Percentiles rank a stretch among this genome's conserved stretches.
Conservation (phyloP, 2,329 filamentous ascomycete species). For the Fragosphaeria purpurea region DNA sequence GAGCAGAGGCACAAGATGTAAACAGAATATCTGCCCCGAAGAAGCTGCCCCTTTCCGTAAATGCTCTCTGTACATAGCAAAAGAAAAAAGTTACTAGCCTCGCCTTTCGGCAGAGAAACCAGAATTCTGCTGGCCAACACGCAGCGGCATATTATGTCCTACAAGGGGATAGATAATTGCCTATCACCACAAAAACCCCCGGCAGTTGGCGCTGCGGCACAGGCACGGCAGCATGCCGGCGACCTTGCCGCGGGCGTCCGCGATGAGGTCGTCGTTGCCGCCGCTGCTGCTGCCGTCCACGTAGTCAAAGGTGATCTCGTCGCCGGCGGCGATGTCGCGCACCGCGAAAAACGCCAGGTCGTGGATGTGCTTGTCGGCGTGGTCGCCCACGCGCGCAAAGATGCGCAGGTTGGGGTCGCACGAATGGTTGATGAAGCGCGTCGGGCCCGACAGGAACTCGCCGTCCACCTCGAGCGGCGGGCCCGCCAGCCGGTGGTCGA, state of each 20-base stretch:
- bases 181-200: conserved; percentile 56
- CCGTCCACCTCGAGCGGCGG: conserved; percentile 56
- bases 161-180: no score
- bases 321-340: conserved; percentile 50
- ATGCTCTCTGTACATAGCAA: no score
- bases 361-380: conserved; percentile 63
- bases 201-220: conserved; percentile 56
- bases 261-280: conserved; percentile 41
- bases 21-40: no score
- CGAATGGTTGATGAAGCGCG: conserved; percentile 74
- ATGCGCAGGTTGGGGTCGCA: conserved; percentile 72
- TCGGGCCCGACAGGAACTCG: conserved; percentile 67
- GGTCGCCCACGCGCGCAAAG: conserved; percentile 69
- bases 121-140: no score
- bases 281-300: conserved; percentile 55
- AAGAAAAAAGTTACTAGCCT: no score
- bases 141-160: no score
- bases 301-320: conserved; percentile 75
- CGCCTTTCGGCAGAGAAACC: no score
- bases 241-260: conserved; percentile 36
- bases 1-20: no score
- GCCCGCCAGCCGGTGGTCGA: conserved; percentile 45
- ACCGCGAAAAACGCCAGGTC: conserved; percentile 69
- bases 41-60: no score
- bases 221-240: conserved; percentile 48